These are phyloP conservation scores for Plasmodium chabaudi DNA, from an alignment of 169 alveolate genomes.

Conservation along the genomic window DNA sequence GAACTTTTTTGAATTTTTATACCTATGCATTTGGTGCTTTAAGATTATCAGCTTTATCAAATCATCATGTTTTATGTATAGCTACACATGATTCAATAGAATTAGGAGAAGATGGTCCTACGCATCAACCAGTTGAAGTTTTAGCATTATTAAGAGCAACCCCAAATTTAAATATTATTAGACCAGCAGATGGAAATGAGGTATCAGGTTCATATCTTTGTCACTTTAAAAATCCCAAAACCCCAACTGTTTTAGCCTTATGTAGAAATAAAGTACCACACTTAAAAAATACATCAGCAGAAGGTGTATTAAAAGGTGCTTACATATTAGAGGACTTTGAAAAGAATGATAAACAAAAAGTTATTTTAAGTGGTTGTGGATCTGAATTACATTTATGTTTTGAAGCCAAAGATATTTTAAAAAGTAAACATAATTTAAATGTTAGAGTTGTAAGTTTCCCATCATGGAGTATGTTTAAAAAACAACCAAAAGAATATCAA, in stretches of 20 bases:
- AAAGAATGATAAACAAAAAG: conserved; percentile 66
- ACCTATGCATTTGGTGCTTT: conserved; percentile 86
- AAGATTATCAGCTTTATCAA: conserved; percentile 83
- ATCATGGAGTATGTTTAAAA: conserved; percentile 85
- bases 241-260: conserved; percentile 74
- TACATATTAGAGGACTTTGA: conserved; percentile 81
- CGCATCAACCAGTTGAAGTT: conserved; percentile 90
- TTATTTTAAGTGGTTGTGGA: conserved; percentile 81
- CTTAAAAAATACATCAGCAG: conserved; percentile 77
- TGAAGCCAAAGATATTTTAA: conserved; percentile 79
- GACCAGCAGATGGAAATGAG: conserved; percentile 88
- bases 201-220: conserved; percentile 80
- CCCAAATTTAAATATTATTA: conserved; percentile 79
- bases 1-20: conserved; percentile 84
- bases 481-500: conserved; percentile 79
- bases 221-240: conserved; percentile 34
- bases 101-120: conserved; percentile 90
- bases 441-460: conserved; percentile 88
- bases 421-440: conserved; percentile 65
- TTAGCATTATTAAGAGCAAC: conserved; percentile 77
- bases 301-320: conserved; percentile 83
- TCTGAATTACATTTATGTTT: conserved; percentile 82
- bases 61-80: conserved; percentile 80
- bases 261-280: conserved; percentile 80
- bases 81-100: conserved; percentile 89